phyloP scores from a whole-genome alignment of 75 land plant genomes.

The Picea glauca region DNA sequence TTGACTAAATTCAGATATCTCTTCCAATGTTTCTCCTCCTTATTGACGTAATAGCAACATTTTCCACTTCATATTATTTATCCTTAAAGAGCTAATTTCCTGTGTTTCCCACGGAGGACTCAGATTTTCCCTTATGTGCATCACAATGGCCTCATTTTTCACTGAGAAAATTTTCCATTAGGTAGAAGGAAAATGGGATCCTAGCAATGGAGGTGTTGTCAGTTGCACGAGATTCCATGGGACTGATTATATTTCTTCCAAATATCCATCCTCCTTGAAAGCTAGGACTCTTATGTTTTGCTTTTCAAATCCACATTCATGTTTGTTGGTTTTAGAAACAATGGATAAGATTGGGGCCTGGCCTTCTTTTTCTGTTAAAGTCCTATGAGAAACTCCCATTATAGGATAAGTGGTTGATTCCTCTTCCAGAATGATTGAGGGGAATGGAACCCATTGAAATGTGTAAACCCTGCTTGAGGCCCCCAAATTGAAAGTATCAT shows the following conservation, averaged over 20 bases:
- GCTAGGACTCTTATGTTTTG: background rate
- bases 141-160: too few relatives aligned
- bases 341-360: background rate
- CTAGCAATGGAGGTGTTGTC: background rate
- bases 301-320: background rate
- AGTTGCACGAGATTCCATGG: too few relatives aligned
- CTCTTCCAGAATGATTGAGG: too few relatives aligned
- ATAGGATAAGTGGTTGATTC: too few relatives aligned
- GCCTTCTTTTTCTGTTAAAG: too few relatives aligned
- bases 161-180: too few relatives aligned
- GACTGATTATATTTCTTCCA: background rate
- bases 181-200: background rate
- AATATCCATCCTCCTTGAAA: background rate
- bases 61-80: too few relatives aligned
- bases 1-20: constrained; percentile 30
- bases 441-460: constrained; percentile 29
- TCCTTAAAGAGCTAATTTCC: background rate
- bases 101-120: background rate
- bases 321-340: background rate
- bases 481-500: constrained; percentile 46
- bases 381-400: too few relatives aligned
- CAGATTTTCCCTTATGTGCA: too few relatives aligned
- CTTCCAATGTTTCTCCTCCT: constrained; percentile 13
- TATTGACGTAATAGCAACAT: background rate
- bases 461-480: constrained; percentile 63